phyloP scores from a whole-genome alignment of 805 yeast genomes.

The Debaryomyces tyrocola region DNA sequence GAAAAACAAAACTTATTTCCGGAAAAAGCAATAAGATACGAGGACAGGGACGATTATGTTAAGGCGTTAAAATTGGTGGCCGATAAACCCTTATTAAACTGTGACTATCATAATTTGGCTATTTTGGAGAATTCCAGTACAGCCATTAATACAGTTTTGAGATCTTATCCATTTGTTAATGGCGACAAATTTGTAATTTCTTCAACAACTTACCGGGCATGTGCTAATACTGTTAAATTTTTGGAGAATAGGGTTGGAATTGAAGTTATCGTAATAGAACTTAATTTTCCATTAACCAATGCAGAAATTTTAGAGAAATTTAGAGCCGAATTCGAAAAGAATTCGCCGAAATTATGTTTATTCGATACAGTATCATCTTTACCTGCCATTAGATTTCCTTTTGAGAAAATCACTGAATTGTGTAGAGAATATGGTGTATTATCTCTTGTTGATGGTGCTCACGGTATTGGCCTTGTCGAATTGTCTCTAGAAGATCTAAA shows the following conservation, averaged over 20 bases:
- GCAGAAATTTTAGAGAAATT: constrained; percentile 26
- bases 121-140: constrained; percentile 60
- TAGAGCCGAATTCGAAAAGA: constrained; percentile 17
- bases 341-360: constrained; percentile 41
- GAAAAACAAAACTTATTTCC: constrained; percentile 38
- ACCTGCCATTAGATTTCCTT: constrained; percentile 66
- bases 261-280: constrained; percentile 33
- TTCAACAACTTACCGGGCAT: constrained; percentile 54
- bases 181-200: constrained; percentile 54
- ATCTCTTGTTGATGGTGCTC: constrained; percentile 76
- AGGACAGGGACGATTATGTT: constrained; percentile 25
- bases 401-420: constrained; percentile 41
- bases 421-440: constrained; percentile 48
- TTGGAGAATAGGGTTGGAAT: constrained; percentile 29
- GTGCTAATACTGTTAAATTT: constrained; percentile 51
- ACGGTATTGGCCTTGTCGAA: constrained; percentile 56
- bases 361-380: constrained; percentile 61
- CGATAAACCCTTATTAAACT: constrained; percentile 37
- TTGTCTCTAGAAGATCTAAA: constrained; percentile 38
- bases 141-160: constrained; percentile 56
- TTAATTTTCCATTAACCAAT: constrained; percentile 47
- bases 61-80: constrained; percentile 39
- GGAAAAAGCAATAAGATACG: constrained; percentile 40
- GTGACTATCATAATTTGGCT: constrained; percentile 50
- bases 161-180: constrained; percentile 50